phyloP scores from a whole-genome alignment of 192 early-diverging fungal species.

The Backusella morwellensis region DNA sequence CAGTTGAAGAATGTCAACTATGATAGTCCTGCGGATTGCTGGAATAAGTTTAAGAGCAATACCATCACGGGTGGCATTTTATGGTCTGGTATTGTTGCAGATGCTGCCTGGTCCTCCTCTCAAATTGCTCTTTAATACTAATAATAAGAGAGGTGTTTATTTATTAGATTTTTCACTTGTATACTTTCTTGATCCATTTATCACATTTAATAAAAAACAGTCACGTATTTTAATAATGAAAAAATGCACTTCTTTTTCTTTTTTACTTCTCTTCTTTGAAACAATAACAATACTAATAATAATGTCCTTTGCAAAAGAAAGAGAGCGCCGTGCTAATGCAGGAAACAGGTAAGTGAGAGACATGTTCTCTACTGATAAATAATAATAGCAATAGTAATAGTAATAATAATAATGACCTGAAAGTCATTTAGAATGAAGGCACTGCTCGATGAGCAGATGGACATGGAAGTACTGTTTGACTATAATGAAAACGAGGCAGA shows the following conservation, averaged over 20 bases:
- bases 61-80: slow-evolving; percentile 79
- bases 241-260: not conserved
- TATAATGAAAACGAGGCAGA: slow-evolving; percentile 44
- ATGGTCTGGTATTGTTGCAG: slow-evolving; percentile 67
- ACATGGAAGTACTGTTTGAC: slow-evolving; percentile 56
- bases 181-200: not conserved
- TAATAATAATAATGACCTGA: not conserved
- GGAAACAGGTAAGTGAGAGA: slow-evolving; percentile 37
- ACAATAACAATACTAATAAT: slow-evolving; percentile 9
- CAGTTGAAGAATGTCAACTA: slow-evolving; percentile 73
- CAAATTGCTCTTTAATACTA: not conserved
- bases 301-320: slow-evolving; percentile 37
- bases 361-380: not conserved
- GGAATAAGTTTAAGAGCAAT: slow-evolving; percentile 78
- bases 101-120: slow-evolving; percentile 35
- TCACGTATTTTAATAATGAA: not conserved
- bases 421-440: slow-evolving; percentile 40
- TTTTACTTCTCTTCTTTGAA: not conserved
- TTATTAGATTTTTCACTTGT: not conserved
- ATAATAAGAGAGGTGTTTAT: not conserved
- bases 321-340: slow-evolving; percentile 44
- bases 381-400: not conserved
- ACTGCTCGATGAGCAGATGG: slow-evolving; percentile 49
- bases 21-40: slow-evolving; percentile 61
- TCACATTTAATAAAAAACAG: not conserved